Evolutionary conservation across 2,329 filamentous ascomycete species (phyloP).

Genomic region (Xylariales sp.): DNA sequence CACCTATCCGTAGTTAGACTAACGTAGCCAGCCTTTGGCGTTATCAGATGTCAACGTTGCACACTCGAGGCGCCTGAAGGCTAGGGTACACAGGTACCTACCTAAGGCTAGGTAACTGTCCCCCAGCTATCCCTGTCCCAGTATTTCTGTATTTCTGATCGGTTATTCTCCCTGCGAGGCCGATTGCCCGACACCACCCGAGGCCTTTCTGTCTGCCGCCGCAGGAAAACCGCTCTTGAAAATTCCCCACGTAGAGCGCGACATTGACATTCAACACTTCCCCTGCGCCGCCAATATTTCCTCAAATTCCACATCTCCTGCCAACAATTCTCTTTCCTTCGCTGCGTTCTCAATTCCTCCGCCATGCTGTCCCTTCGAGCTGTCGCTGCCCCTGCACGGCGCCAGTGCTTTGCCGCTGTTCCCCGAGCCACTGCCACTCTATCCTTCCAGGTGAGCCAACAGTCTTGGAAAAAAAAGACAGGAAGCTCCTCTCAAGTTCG

Average conservation of each 20-base stretch:
- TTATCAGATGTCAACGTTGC: slow-evolving; percentile 44
- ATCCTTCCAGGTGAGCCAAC: slow-evolving; percentile 66
- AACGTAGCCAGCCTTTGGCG: not conserved
- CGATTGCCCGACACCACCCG: slow-evolving; percentile 47
- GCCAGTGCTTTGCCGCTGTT: slow-evolving; percentile 80
- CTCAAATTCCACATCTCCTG: slow-evolving; percentile 5
- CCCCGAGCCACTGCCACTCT: slow-evolving; percentile 64
- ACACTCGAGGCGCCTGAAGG: not conserved
- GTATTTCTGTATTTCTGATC: not conserved
- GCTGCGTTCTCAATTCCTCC: slow-evolving; percentile 1
- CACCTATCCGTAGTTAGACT: not conserved
- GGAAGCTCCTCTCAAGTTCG: slow-evolving; percentile 10
- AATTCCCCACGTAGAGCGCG: slow-evolving; percentile 39
- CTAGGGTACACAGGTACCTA: too few species aligned
- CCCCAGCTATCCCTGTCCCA: too few species aligned
- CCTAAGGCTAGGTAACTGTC: too few species aligned
- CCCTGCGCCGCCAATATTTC: slow-evolving; percentile 35
- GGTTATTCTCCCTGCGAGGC: slow-evolving; percentile 20
- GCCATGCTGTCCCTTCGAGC: slow-evolving; percentile 87
- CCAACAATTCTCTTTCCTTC: slow-evolving; percentile 41
- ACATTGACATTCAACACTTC: slow-evolving; percentile 26
- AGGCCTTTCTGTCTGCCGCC: slow-evolving; percentile 31
- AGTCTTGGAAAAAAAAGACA: not conserved
- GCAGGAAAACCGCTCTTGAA: slow-evolving; percentile 38
- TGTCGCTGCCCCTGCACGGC: slow-evolving; percentile 78